Percentiles rank a stretch among this genome's conserved stretches.
Evolutionary conservation across 768 basidiomycete species (phyloP).

Genomic region (Exsudoporus frostii): DNA sequence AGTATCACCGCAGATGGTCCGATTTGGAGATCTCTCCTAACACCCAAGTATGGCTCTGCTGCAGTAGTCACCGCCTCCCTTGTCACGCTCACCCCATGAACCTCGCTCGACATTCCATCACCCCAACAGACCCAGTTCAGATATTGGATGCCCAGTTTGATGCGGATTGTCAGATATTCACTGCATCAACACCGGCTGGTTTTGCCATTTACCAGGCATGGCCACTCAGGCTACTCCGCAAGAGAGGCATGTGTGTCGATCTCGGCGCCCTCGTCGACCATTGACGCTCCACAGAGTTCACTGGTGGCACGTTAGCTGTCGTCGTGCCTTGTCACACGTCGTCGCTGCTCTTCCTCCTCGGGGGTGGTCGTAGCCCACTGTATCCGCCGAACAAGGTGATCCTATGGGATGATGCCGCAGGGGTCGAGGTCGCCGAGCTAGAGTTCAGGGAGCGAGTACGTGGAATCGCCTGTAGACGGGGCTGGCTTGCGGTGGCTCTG

Average conservation of each 20-base stretch:
- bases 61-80: constrained; percentile 2
- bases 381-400: constrained; percentile 93
- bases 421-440: constrained; percentile 80
- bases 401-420: constrained; percentile 79
- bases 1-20: not conserved
- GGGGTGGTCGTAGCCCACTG: constrained; percentile 82
- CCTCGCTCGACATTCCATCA: constrained; percentile 81
- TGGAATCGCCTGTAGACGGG: constrained; percentile 75
- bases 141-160: constrained; percentile 80
- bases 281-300: constrained; percentile 53
- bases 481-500: constrained; percentile 81
- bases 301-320: constrained; percentile 73
- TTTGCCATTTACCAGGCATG: constrained; percentile 79
- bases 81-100: constrained; percentile 58
- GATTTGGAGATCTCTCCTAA: constrained; percentile 13
- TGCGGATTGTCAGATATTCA: constrained; percentile 77
- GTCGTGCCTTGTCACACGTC: constrained; percentile 78
- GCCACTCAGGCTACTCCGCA: constrained; percentile 75
- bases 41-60: constrained; percentile 20
- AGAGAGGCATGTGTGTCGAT: constrained; percentile 58
- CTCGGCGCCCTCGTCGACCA: not conserved
- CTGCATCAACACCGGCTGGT: constrained; percentile 72
- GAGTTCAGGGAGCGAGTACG: constrained; percentile 85
- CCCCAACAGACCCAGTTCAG: constrained; percentile 68
- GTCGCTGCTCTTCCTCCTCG: constrained; percentile 81